Evolutionary conservation across 208 protist genomes (phyloP).

Genomic region (Tetramitus jugosus): DNA sequence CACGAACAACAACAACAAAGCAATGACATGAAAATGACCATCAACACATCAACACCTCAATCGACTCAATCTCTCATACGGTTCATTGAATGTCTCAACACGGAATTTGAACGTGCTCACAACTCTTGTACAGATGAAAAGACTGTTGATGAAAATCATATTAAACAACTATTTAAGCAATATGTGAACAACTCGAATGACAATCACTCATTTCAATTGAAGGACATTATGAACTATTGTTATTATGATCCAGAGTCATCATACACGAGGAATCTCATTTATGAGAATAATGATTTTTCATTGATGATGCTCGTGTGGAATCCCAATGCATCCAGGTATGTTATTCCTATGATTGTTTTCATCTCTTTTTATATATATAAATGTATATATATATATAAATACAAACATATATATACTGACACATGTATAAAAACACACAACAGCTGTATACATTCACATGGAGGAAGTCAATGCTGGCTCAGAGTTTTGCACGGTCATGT

Average conservation of each 20-base stretch:
- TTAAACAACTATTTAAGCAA: background rate
- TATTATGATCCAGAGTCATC: background rate
- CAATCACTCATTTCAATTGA: no score
- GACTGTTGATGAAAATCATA: background rate
- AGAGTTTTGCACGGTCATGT: slow-evolving; percentile 8
- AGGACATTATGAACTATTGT: background rate
- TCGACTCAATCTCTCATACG: no score
- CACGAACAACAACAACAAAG: no score
- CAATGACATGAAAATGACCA: no score
- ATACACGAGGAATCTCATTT: background rate
- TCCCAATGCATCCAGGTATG: background rate
- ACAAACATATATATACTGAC: no score
- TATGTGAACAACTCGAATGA: background rate
- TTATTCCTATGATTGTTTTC: no score
- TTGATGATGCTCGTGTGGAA: background rate
- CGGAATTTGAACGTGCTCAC: no score
- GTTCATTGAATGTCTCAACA: no score
- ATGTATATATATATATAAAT: no score
- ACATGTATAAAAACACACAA: background rate
- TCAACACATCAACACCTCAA: no score
- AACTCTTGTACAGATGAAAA: background rate
- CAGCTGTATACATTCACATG: background rate
- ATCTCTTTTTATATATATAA: no score
- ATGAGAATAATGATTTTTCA: background rate
- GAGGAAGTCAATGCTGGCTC: slow-evolving; percentile 6